Evolutionary conservation across 371 early-diverging fungal genomes (phyloP), one percentile per base, ranked within the genome.

Genomic region (Scutellospora calospora): DNA sequence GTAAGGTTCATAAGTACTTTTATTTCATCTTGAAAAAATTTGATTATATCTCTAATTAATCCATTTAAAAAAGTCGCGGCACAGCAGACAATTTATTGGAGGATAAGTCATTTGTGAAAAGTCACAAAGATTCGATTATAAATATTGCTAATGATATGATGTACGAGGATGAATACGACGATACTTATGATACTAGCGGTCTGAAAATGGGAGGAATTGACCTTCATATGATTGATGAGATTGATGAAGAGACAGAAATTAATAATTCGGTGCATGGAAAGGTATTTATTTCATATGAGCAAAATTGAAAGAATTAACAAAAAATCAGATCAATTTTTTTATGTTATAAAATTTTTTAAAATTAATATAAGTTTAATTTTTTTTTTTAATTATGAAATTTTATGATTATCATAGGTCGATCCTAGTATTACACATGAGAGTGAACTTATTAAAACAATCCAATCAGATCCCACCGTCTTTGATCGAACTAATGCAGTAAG

Each of bases 131-230:
- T 25, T 88, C 88, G 12, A 87, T 94, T 27, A 76, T 95, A 16
- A 87, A 91, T 60, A 87, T 88, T 4, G 90, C 91, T 18, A 87
- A 88, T 16, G 87, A 89, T 22, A 91, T 41, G 45, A 68, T 68
- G 25, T 91, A 94, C 49, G 95, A 95, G 20, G 96, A 95, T 82
- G 96, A 96, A 83, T 95, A 96, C 80, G 98, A 97, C 83, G 98
- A 97, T 82, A 94, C 96, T 11, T 97, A 96, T 80, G 97, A 98
- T 82, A 89, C 89, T 41, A 87, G 89, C 60, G 93, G 93, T 49
- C 87, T 93, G 83, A 89, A 90, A 38, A 89, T 87, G 29, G 89
- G 89, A 0, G 87, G 87, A 0, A 88, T 90, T 1, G 91, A 90
- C 3, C 82, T 89, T 14, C 87, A 85, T 49, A 83, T 88, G 57